Base-by-base conservation (phyloP, 1,139 yeast species). In the Lodderomyces pseudojiufengensis region DNA sequence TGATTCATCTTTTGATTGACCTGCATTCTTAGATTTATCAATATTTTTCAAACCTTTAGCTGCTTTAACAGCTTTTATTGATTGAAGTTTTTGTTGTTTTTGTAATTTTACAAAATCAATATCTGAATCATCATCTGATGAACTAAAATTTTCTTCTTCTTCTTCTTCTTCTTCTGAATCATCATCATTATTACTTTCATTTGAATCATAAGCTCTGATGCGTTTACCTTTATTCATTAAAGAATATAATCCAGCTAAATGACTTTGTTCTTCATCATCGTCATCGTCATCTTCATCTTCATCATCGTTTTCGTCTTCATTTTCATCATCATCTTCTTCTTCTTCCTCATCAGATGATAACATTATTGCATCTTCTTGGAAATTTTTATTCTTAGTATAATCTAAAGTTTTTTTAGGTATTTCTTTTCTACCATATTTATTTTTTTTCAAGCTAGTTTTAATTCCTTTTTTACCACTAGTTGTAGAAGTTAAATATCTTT, bases 51-150 rank as follows among this genome's bases (percentile, higher is more conserved):
- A 32, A 8, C 50, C 49, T 39, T 57, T 75, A 48, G 68, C 52
- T 5, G 75, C 76, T 40, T 73, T 63, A 13, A 67, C 73, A 0
- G 75, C 73, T 44, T 73, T 68, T 63, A 73, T 59, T 1, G 79
- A 68, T 36, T 65, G 69, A 24, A 76, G 76, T 56, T 81, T 78
- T 45, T 78, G 67, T 50, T 80, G 82, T 7, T 81, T 84, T 30
- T 84, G 84, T 41, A 82, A 59, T 54, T 74, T 76, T 11, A 82
- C 84, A 52, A 80, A 81, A 56, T 83, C 92, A 3, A 81, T 78
- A 47, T 78, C 81, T 24, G 78, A 78, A 47, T 81, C 88, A 44
- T 79, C 83, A 10, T 80, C 75, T 4, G 80, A 72, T 7, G 55
- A 55, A 23, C 54, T 56, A 13, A 44, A 50, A 15, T 51, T 58